Conservation (phyloP, 1,284 basidiomycete genomes). For the Chiua sp. region DNA sequence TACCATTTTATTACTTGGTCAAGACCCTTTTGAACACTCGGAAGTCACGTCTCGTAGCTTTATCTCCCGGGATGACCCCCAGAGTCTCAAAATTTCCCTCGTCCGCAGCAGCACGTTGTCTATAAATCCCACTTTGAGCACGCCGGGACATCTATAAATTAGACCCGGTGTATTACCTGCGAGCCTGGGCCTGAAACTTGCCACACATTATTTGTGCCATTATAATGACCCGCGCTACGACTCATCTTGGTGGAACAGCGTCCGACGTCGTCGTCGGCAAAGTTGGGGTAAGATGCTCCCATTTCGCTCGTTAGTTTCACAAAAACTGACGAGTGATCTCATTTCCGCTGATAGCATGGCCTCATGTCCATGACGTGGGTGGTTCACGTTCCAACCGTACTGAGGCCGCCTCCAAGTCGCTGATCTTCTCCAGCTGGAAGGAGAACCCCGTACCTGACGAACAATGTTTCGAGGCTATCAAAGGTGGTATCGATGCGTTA, state of each 20-base stretch:
- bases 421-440: conserved; percentile 19
- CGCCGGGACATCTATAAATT: neutral
- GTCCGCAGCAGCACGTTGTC: neutral
- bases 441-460: conserved; percentile 47
- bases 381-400: neutral
- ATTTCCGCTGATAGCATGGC: conserved; percentile 26
- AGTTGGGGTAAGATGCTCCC: conserved; percentile 41
- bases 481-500: conserved; percentile 60
- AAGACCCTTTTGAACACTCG: too few species aligned
- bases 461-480: conserved; percentile 65
- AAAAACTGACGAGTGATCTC: neutral
- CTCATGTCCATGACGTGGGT: conserved; percentile 35
- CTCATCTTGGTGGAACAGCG: conserved; percentile 40
- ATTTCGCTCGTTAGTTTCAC: neutral
- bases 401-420: neutral
- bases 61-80: too few species aligned
- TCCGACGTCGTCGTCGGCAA: conserved; percentile 36
- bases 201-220: neutral
- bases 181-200: neutral
- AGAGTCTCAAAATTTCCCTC: too few species aligned
- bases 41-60: too few species aligned
- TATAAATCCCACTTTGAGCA: neutral
- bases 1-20: too few species aligned
- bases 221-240: conserved; percentile 32
- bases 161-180: neutral